phyloP scores from a whole-genome alignment of 306 rosid genomes.

The Citrullus colocynthis region DNA sequence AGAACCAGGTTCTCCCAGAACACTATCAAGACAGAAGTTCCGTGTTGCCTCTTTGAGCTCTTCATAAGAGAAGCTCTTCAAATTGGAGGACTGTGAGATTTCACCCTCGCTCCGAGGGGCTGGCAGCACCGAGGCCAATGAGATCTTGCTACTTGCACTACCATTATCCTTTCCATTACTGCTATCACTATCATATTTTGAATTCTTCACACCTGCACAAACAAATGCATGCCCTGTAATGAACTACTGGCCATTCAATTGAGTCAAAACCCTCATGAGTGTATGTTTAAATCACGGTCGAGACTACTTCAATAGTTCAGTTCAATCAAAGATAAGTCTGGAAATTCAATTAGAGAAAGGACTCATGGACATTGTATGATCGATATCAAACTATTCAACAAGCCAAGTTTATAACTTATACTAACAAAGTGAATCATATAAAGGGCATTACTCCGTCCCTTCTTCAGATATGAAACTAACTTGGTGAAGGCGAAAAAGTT shows the following conservation, averaged over 20 bases:
- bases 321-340: not conserved
- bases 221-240: not conserved
- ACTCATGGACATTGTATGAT: not conserved
- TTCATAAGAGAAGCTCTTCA: slow-evolving; percentile 22
- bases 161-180: slow-evolving; percentile 12
- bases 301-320: not conserved
- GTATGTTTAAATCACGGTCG: not conserved
- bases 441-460: not conserved
- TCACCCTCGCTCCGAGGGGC: slow-evolving; percentile 28
- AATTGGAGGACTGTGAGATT: slow-evolving; percentile 25
- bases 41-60: slow-evolving; percentile 48
- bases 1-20: slow-evolving; percentile 55
- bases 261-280: not conserved
- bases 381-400: not conserved
- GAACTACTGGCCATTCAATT: not conserved
- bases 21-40: slow-evolving; percentile 52
- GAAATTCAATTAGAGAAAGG: not conserved
- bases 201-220: slow-evolving; percentile 30
- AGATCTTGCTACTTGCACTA: slow-evolving; percentile 17
- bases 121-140: slow-evolving; percentile 13
- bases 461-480: not conserved
- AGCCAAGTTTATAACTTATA: not conserved
- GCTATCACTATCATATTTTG: slow-evolving; percentile 23
- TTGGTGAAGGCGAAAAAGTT: not conserved
- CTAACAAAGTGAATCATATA: no score